Base-by-base conservation (phyloP, 2,329 filamentous ascomycete species). In the Mariannaea elegans region DNA sequence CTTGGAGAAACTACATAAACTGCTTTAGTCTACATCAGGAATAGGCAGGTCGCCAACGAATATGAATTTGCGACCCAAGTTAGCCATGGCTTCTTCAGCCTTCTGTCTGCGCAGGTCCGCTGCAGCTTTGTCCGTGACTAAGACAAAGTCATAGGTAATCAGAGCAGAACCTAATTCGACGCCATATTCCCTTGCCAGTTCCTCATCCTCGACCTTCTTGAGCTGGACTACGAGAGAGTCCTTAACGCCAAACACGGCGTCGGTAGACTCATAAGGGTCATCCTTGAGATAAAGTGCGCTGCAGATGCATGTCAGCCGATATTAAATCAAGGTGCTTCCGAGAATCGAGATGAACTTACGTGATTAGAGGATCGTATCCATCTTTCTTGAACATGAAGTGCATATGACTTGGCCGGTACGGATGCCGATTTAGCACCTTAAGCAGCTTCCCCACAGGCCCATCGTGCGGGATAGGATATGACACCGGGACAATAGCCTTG, bases 221-320 rank as follows among this genome's bases (percentile, higher is more conserved):
- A 76, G 78, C 64, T 92, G 89, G 16, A 93, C 82, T 19, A 92
- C 78, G 14, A 96, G 80, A 31, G 89, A 91, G 72, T 92, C 83
- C 75, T 96, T 97, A 55, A 96, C 92, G 19, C 92, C 92, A 67
- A 96, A 96, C 1, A 96, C 92, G 0, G 92, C 91, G 72, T 96
- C 92, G 0, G 90, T 91, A 1, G 87, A 90, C 78, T 94, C 91
- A 72, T 94, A 95, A 1, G 89, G 90, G 68, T 94, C 91, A 46
- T 87, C 88, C 3, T 90, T 86, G 52, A 94, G 79, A 71, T 94
- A 96, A 0, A 96, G 79, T 0, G 92, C 90, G 3, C 90, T 93
- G 16, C 16, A 21, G 27, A n/a, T 14, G 18, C n/a, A 9, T 10
- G 9, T 34, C 10, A 34, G 32, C 9, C 9, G 24, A 27, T 27